A percentile compares a stretch with the other conserved stretches of the same genome.
Conservation (phyloP, 257 asterid genomes). For the Petunia axillaris region DNA sequence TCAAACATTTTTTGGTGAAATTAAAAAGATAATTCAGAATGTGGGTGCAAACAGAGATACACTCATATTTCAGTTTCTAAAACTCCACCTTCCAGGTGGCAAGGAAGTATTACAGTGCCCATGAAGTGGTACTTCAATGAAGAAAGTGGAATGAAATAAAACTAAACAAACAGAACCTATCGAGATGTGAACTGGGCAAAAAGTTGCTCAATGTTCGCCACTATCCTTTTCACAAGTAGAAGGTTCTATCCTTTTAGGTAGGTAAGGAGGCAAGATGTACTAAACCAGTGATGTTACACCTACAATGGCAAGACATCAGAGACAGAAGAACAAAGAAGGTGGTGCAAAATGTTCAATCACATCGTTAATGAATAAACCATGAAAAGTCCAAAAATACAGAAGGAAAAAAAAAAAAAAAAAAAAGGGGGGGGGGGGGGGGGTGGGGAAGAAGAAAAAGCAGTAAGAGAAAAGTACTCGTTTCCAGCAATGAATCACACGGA, state of each 20-base stretch:
- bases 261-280: constrained; percentile 17
- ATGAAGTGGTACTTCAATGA: neutral
- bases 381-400: neutral
- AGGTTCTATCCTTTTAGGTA: constrained; percentile 2
- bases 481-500: neutral
- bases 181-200: constrained; percentile 10
- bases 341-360: constrained; percentile 5
- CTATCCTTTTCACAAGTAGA: constrained; percentile 9
- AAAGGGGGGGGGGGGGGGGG: no score
- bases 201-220: neutral
- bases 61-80: constrained; percentile 22
- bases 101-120: neutral
- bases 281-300: constrained; percentile 5
- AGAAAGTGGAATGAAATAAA: neutral
- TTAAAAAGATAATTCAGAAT: constrained; percentile 5
- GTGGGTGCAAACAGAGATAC: constrained; percentile 1
- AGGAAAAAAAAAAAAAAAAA: no score
- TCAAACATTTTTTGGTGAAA: constrained; percentile 10
- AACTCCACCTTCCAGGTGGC: neutral
- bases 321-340: constrained; percentile 9
- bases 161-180: neutral
- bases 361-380: neutral
- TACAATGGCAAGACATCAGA: neutral
- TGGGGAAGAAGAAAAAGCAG: no score
- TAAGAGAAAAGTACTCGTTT: neutral